Conservation (phyloP, 768 basidiomycete species). For the Zangia roseola region DNA sequence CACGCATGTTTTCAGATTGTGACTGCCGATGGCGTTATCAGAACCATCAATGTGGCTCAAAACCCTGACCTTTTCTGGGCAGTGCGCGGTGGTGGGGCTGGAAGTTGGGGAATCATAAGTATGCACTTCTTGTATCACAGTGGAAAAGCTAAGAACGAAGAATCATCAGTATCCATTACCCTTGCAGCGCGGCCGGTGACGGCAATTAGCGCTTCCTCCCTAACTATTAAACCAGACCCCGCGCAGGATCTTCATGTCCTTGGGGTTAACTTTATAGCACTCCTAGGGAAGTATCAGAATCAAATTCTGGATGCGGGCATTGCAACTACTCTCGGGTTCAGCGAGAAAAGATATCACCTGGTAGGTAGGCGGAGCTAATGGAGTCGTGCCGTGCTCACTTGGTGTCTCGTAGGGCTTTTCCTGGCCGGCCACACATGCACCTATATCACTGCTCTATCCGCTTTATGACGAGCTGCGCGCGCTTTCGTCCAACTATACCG, state of each 20-base stretch:
- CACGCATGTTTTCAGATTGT: slow-evolving; percentile 28
- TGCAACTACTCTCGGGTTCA: not conserved
- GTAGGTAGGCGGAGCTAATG: not conserved
- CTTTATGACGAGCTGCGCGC: slow-evolving; percentile 9
- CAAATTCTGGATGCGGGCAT: slow-evolving; percentile 9
- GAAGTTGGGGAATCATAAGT: slow-evolving; percentile 46
- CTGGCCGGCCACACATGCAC: slow-evolving; percentile 3
- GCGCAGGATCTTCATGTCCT: slow-evolving; percentile 4
- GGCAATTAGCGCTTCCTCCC: slow-evolving; percentile 3
- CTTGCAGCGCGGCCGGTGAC: slow-evolving; percentile 6
- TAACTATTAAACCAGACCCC: slow-evolving; percentile 9
- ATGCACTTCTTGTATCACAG: not conserved
- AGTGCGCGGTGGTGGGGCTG: slow-evolving; percentile 49
- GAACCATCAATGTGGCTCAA: slow-evolving; percentile 38
- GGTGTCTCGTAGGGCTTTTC: slow-evolving; percentile 1
- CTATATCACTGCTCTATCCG: slow-evolving; percentile 10
- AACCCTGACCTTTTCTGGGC: slow-evolving; percentile 54
- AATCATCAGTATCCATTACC: slow-evolving; percentile 9
- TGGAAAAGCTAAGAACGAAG: not conserved
- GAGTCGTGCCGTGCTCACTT: not conserved
- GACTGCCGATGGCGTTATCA: slow-evolving; percentile 37
- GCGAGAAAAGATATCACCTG: not conserved
- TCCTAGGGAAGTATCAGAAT: slow-evolving; percentile 19
- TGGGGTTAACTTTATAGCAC: slow-evolving; percentile 9
- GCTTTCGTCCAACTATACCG: slow-evolving; percentile 8